Evolutionary conservation across 352 stramenopile genomes (phyloP).

Genomic region (Phytophthora idaei): DNA sequence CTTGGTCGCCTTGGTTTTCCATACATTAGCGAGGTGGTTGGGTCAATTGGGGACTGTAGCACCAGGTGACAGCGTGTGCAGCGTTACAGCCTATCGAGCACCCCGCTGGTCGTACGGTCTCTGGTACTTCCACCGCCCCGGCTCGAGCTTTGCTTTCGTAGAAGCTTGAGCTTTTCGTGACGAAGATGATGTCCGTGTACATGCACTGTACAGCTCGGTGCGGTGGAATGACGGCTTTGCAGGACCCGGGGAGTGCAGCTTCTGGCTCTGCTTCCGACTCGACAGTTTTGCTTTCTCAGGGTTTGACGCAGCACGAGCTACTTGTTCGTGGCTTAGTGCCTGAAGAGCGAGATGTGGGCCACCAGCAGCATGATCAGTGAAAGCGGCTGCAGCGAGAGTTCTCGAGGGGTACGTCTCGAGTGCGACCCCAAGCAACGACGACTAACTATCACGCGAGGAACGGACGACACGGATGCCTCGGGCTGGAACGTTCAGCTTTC

Average conservation of each 20-base stretch:
- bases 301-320: conserved; percentile 10
- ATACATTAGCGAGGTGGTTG: not conserved
- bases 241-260: conserved; percentile 7
- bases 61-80: not conserved
- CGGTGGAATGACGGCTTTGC: conserved; percentile 13
- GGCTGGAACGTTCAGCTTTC: conserved; percentile 32
- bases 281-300: conserved; percentile 31
- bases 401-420: conserved; percentile 28
- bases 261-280: conserved; percentile 30
- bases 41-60: not conserved
- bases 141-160: conserved; percentile 11
- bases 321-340: conserved; percentile 8
- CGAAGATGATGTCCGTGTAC: conserved; percentile 13
- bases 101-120: conserved; percentile 20
- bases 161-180: conserved; percentile 9
- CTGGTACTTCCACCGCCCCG: conserved; percentile 18
- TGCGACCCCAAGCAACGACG: conserved; percentile 24
- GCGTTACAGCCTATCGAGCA: conserved; percentile 13
- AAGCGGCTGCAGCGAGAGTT: conserved; percentile 36
- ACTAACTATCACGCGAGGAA: conserved; percentile 30
- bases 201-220: conserved; percentile 2
- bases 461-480: conserved; percentile 13
- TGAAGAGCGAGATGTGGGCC: conserved; percentile 32
- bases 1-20: conserved; percentile 10
- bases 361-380: conserved; percentile 42